These are phyloP conservation scores for Fusarium setosum DNA, from an alignment of 2,329 filamentous ascomycete genomes.

Conservation along the genomic window DNA sequence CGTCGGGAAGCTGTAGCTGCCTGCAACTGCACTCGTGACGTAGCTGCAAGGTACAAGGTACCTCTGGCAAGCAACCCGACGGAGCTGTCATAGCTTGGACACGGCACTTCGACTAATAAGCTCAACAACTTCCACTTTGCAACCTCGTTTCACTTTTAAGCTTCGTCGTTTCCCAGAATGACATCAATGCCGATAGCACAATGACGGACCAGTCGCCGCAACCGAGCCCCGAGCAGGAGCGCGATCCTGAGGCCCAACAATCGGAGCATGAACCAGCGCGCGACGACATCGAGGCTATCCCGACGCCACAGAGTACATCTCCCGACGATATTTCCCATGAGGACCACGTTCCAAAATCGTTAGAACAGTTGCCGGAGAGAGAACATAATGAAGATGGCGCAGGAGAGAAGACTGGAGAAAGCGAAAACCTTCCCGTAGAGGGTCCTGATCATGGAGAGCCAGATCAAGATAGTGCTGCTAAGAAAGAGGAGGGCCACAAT, in stretches of 20 bases:
- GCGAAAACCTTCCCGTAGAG: slow-evolving; percentile 1
- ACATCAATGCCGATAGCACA: slow-evolving; percentile 42
- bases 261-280: slow-evolving; percentile 29
- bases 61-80: slow-evolving; percentile 20
- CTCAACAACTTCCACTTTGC: slow-evolving; percentile 18
- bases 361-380: slow-evolving; percentile 45
- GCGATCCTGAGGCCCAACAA: slow-evolving; percentile 27
- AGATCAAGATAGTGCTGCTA: slow-evolving; percentile 26
- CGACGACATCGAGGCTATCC: slow-evolving; percentile 18
- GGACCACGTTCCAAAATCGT: slow-evolving; percentile 54
- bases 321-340: slow-evolving; percentile 43
- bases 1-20: slow-evolving; percentile 26
- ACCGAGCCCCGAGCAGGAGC: slow-evolving; percentile 44
- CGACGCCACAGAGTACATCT: slow-evolving; percentile 7
- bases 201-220: slow-evolving; percentile 57
- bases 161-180: slow-evolving; percentile 43
- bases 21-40: slow-evolving; percentile 43
- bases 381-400: neutral
- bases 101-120: slow-evolving; percentile 17
- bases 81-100: slow-evolving; percentile 41
- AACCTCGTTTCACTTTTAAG: slow-evolving; percentile 20
- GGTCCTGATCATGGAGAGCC: slow-evolving; percentile 39
- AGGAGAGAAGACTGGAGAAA: slow-evolving; percentile 7
- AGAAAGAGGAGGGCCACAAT: slow-evolving; percentile 14
- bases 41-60: slow-evolving; percentile 44